Percentiles rank a stretch among this genome's conserved stretches.
These are phyloP conservation scores for Bisporella sp. DNA, from an alignment of 2,329 filamentous ascomycete species.

Conservation along the genomic window DNA sequence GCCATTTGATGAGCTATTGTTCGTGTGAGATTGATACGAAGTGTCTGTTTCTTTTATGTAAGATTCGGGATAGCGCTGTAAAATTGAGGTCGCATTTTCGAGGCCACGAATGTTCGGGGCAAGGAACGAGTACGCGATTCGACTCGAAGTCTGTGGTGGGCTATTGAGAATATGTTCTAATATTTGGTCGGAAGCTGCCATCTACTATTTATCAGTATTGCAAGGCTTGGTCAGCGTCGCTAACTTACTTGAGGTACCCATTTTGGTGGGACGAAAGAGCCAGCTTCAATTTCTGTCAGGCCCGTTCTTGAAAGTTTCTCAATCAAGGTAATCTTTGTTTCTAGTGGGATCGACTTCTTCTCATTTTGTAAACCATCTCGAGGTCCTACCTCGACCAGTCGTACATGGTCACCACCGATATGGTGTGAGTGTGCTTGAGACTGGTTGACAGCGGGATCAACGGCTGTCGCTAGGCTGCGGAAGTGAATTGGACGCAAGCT, in stretches of 20 bases:
- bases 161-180: slow-evolving; percentile 59
- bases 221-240: not conserved
- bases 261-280: slow-evolving; percentile 77
- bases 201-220: slow-evolving; percentile 39
- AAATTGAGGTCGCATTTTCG: slow-evolving; percentile 49
- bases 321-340: slow-evolving; percentile 72
- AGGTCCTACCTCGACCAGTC: slow-evolving; percentile 77
- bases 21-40: slow-evolving; percentile 24
- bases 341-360: slow-evolving; percentile 60
- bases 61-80: slow-evolving; percentile 44
- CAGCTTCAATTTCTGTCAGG: slow-evolving; percentile 68
- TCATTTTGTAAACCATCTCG: slow-evolving; percentile 86
- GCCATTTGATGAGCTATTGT: slow-evolving; percentile 4
- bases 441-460: slow-evolving; percentile 7
- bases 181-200: slow-evolving; percentile 72
- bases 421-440: slow-evolving; percentile 8
- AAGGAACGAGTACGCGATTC: slow-evolving; percentile 72
- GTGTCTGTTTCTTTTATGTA: slow-evolving; percentile 4
- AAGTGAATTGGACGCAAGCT: slow-evolving; percentile 8
- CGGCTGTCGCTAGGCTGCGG: slow-evolving; percentile 17
- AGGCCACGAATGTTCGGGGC: slow-evolving; percentile 72
- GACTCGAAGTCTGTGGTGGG: slow-evolving; percentile 44
- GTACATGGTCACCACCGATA: slow-evolving; percentile 32
- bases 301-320: slow-evolving; percentile 62
- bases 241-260: slow-evolving; percentile 68